These are phyloP conservation scores for Ulvella scutata DNA, from an alignment of 139 green algal genomes.

Conservation along the genomic window DNA sequence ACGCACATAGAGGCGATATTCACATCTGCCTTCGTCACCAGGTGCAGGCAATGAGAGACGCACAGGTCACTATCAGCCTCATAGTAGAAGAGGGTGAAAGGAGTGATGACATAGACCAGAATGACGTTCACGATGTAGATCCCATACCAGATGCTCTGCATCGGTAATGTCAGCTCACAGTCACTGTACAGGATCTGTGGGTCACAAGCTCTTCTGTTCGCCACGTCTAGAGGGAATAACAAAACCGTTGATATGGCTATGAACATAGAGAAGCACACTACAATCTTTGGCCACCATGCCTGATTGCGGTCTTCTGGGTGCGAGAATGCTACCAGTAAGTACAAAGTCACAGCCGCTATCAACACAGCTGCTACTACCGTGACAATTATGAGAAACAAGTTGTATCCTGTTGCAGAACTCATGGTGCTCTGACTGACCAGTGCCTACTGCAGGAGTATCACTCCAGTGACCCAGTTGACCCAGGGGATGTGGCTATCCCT, in stretches of 20 bases:
- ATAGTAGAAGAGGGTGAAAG: constrained; percentile 95
- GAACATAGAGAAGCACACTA: constrained; percentile 73
- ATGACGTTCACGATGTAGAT: constrained; percentile 71
- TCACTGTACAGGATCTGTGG: constrained; percentile 33
- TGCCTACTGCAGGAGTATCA: no score
- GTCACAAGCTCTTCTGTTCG: constrained; percentile 65
- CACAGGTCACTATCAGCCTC: constrained; percentile 81
- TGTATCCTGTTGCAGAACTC: constrained; percentile 29
- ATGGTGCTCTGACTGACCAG: no score
- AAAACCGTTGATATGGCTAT: constrained; percentile 78
- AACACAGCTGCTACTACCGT: constrained; percentile 44
- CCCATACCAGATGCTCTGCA: constrained; percentile 72
- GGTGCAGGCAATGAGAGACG: neutral
- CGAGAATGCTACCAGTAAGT: constrained; percentile 80
- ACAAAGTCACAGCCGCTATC: constrained; percentile 50
- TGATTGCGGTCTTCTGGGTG: constrained; percentile 95
- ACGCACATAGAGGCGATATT: no score
- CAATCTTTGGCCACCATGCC: constrained; percentile 62
- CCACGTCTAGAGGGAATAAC: constrained; percentile 87
- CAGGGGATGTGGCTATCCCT: no score
- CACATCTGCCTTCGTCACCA: no score
- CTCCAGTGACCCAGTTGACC: no score
- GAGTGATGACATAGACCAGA: constrained; percentile 67
- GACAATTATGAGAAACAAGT: constrained; percentile 70
- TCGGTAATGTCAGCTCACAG: constrained; percentile 78